Evolutionary conservation across 2,329 filamentous ascomycete genomes (phyloP), one percentile per base, ranked within the genome.

Genomic region (Microascus cirrosus): DNA sequence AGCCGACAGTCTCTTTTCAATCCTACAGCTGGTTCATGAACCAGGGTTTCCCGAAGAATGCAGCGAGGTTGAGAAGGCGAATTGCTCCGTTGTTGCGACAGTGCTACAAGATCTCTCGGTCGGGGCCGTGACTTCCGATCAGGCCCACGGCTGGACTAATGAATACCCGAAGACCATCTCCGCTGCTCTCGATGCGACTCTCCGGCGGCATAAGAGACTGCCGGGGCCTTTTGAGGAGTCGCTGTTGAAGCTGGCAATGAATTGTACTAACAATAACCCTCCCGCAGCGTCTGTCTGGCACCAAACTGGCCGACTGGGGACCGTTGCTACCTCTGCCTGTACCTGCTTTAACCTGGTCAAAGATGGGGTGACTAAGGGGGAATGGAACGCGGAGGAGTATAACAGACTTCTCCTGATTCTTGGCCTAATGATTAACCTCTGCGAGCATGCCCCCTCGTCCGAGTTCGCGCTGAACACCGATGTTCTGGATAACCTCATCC

Each of bases 401-500:
- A 87, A 95, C 63, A 80, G 83, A 54, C 77, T 96, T 15, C 81
- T 96, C 54, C 77, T 96, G 50, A 81, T 89, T 56, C 75, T 96
- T 45, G 92, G 90, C 0, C 83, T 90, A 24, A 81, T 93, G 71
- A 95, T 95, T 69, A 96, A 96, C 65, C 81, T 96, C 58, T 82
- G 89, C 10, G 91, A 96, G 68, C 86, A 90, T 66, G 90, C 85
- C 65, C 75, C 83, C 18, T 69, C 76, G 24, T 85, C 87, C 13
- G 77, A 85, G 20, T 13, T 24, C 48, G 68, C 68, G 6, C 60
- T 73, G 2, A 63, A 65, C 0, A 62, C 61, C 11, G 62, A 62
- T 65, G 74, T 82, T 8, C 70, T 91, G 39, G 78, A 84, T 54
- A 71, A 71, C 55, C 75, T 95, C 39, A 76, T 89, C 35, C 71